A percentile compares a stretch with the other conserved stretches of the same genome.
phyloP scores from a whole-genome alignment of 768 basidiomycete genomes.

The Coprinellus micaceus region DNA sequence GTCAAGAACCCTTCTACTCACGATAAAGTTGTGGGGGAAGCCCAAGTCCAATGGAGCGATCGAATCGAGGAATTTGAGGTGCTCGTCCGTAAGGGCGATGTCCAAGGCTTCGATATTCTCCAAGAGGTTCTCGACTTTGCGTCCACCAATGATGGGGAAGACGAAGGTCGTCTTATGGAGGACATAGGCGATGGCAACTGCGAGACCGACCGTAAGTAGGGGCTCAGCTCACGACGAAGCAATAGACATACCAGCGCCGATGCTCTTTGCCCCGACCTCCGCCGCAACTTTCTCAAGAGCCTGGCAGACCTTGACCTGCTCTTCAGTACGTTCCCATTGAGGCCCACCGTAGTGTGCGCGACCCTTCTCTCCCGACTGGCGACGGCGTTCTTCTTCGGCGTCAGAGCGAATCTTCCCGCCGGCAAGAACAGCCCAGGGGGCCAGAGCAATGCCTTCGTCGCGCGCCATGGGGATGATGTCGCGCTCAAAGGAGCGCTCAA shows the following conservation, averaged over 20 bases:
- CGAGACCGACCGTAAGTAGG: background rate
- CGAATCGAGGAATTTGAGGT: conserved; percentile 44
- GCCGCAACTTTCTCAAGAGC: conserved; percentile 49
- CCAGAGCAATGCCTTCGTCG: conserved; percentile 37
- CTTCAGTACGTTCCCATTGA: conserved; percentile 45
- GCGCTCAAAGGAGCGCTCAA: conserved; percentile 44
- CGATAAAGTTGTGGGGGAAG: conserved; percentile 37
- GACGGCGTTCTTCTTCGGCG: conserved; percentile 34
- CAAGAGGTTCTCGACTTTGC: conserved; percentile 49
- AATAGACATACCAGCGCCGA: conserved; percentile 40
- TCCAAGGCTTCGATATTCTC: conserved; percentile 50
- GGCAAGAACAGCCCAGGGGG: conserved; percentile 32
- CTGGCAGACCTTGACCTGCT: conserved; percentile 37
- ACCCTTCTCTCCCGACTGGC: conserved; percentile 35
- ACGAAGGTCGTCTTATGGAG: conserved; percentile 52
- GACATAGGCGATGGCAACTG: conserved; percentile 53
- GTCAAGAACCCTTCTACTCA: conserved; percentile 15
- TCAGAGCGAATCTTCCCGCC: conserved; percentile 51
- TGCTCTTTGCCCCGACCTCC: conserved; percentile 44
- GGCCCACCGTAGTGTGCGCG: conserved; percentile 24
- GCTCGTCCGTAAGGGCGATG: conserved; percentile 40
- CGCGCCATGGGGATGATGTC: conserved; percentile 48
- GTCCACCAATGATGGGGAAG: conserved; percentile 49
- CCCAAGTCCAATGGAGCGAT: conserved; percentile 42
- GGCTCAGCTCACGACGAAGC: background rate